Base-by-base conservation (phyloP, 805 yeast species). In the Tetrapisispora namnaoensis region DNA sequence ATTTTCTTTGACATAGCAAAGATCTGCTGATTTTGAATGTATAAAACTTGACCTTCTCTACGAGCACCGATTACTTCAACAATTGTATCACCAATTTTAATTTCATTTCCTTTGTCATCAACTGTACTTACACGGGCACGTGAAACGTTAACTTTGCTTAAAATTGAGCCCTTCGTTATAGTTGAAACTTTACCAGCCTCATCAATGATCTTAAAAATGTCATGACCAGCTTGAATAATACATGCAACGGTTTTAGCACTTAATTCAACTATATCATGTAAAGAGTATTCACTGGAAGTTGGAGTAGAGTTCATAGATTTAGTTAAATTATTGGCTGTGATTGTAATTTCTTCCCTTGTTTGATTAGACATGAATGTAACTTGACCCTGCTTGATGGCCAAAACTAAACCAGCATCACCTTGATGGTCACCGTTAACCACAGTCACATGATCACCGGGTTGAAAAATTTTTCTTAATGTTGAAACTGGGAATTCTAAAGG, bases 391-490 rank as follows among this genome's bases (percentile, higher is more conserved):
- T 78, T 77, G 22, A 87, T 79, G 55, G 80, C 76, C 39, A 93
- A 89, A 45, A 93, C 95, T 70, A 93, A 76, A 70, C 99, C 99
- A 35, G 96, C 88, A 61, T 90, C 96, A 60, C 91, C 96, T 47
- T 80, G 74, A 66, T 87, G 95, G 61, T 86, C 88, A 63, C 99
- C 99, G 61, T 82, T 86, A 37, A 86, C 77, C 32, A 91, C 93
- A 50, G 95, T 82, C 21, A 93, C 96, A 65, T 93, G 97, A 66
- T 91, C 98, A 74, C 99, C 99, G 39, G 87, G 80, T 47, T 76
- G 69, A 67, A 91, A 91, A 48, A 86, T 80, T 65, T 93, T 93
- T 63, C 97, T 79, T 60, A 93, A 73, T 53, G 87, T 82, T 41
- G 78, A 75, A 3, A 83, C 77, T 34, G 97, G 96, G 45, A 90